These are phyloP conservation scores for Babesia sp. DNA, from an alignment of 169 alveolate genomes.

Conservation along the genomic window DNA sequence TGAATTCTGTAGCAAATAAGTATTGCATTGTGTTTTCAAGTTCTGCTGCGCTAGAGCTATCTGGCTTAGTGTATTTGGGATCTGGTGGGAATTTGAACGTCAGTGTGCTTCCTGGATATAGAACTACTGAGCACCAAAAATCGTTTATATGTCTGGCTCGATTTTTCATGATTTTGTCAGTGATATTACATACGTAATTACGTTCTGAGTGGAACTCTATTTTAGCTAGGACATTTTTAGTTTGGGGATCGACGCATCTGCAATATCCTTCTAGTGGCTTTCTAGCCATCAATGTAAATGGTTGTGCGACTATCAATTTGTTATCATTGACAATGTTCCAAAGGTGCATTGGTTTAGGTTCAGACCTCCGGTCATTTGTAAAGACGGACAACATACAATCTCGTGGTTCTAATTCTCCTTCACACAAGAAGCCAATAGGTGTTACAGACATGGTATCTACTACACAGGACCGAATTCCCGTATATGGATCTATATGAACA, in stretches of 20 bases:
- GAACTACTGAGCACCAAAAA: constrained; percentile 7
- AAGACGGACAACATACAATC: not conserved
- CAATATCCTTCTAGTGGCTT: not conserved
- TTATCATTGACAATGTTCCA: not conserved
- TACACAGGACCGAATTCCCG: constrained; percentile 13
- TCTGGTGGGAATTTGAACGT: constrained; percentile 3
- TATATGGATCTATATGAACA: not conserved
- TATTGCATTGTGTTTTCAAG: not conserved
- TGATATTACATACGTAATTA: constrained; percentile 10
- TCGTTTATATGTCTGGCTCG: not conserved
- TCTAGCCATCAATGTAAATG: not conserved
- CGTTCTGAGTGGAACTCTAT: not conserved
- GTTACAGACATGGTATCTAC: not conserved
- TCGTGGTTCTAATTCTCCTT: not conserved
- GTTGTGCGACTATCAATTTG: not conserved
- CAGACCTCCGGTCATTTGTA: not conserved
- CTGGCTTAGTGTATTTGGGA: not conserved
- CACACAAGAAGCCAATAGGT: constrained; percentile 8
- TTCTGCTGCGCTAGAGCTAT: not conserved
- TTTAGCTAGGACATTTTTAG: not conserved
- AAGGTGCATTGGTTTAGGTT: not conserved
- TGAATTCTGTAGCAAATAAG: not conserved
- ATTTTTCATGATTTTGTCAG: not conserved
- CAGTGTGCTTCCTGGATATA: constrained; percentile 1
- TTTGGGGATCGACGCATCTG: constrained; percentile 4